Evolutionary conservation across 352 stramenopile species (phyloP).

Genomic region (Thalassiosira pacifica): DNA sequence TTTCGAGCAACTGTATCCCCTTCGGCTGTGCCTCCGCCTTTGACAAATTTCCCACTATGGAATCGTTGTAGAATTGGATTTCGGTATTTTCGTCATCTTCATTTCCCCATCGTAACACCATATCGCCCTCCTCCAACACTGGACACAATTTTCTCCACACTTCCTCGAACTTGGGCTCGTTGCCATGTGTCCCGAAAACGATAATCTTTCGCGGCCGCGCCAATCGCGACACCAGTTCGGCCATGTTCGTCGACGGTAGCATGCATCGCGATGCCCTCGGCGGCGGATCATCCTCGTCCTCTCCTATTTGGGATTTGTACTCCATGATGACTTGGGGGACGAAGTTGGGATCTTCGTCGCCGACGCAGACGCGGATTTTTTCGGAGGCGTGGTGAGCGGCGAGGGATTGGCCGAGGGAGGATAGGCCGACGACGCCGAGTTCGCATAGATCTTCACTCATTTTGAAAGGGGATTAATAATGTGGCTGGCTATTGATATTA

Average conservation of each 20-base stretch:
- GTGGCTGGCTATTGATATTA: not conserved
- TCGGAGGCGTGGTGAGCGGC: conserved; percentile 52
- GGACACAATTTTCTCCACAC: conserved; percentile 46
- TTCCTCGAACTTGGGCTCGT: conserved; percentile 45
- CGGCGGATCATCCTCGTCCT: not conserved
- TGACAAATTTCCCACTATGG: conserved; percentile 45
- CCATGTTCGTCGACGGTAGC: conserved; percentile 30
- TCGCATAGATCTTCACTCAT: conserved; percentile 59
- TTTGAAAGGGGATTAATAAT: not conserved
- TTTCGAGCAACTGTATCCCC: conserved; percentile 57
- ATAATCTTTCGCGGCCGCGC: conserved; percentile 51
- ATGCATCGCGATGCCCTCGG: conserved; percentile 42
- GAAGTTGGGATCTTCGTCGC: conserved; percentile 52
- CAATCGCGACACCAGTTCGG: conserved; percentile 37
- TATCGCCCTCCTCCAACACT: conserved; percentile 43
- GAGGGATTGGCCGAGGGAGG: conserved; percentile 47
- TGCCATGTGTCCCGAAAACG: conserved; percentile 47
- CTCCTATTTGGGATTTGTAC: conserved; percentile 40
- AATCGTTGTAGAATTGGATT: conserved; percentile 47
- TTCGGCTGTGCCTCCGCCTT: conserved; percentile 37
- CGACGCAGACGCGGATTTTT: conserved; percentile 49
- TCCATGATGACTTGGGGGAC: conserved; percentile 48
- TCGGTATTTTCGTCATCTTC: conserved; percentile 33
- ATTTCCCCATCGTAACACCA: conserved; percentile 54
- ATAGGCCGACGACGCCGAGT: conserved; percentile 54